Percentiles rank a stretch among this genome's conserved stretches.
Conservation (phyloP, 2,329 filamentous ascomycete genomes). For the Celoporthe dispersa region DNA sequence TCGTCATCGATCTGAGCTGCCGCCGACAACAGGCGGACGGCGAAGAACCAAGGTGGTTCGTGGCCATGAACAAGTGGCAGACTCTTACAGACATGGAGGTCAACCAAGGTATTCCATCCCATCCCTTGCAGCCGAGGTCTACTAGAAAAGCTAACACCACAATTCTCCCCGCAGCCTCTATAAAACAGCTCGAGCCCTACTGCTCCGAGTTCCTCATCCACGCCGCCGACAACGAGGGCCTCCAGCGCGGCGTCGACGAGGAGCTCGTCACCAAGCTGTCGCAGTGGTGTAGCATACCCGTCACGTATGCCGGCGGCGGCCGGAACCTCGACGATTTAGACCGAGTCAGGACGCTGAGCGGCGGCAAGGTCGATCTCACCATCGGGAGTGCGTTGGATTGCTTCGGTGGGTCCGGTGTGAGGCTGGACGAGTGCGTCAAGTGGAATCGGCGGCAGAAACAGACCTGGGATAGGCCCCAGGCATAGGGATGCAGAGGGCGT, state of each 20-base stretch:
- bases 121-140: not conserved
- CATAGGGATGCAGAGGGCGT: not conserved
- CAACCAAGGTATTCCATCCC: constrained; percentile 66
- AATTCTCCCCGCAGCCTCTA: constrained; percentile 65
- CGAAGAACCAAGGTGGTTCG: constrained; percentile 67
- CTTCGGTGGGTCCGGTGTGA: constrained; percentile 87
- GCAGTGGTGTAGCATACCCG: constrained; percentile 86
- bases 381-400: constrained; percentile 97
- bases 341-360: constrained; percentile 76
- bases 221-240: constrained; percentile 92
- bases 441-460: constrained; percentile 72
- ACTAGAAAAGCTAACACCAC: not conserved
- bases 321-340: constrained; percentile 81
- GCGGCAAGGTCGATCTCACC: constrained; percentile 85
- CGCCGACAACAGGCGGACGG: constrained; percentile 68
- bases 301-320: constrained; percentile 96
- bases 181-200: constrained; percentile 81
- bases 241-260: constrained; percentile 90
- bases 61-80: constrained; percentile 99
- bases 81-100: constrained; percentile 96
- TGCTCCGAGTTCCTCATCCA: constrained; percentile 98
- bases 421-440: constrained; percentile 82
- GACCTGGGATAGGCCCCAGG: not conserved
- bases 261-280: constrained; percentile 76
- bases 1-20: constrained; percentile 96